A percentile compares a stretch with the other conserved stretches of the same genome.
Conservation (phyloP, 2,329 filamentous ascomycete species). For the Chrysoporthe puriensis region DNA sequence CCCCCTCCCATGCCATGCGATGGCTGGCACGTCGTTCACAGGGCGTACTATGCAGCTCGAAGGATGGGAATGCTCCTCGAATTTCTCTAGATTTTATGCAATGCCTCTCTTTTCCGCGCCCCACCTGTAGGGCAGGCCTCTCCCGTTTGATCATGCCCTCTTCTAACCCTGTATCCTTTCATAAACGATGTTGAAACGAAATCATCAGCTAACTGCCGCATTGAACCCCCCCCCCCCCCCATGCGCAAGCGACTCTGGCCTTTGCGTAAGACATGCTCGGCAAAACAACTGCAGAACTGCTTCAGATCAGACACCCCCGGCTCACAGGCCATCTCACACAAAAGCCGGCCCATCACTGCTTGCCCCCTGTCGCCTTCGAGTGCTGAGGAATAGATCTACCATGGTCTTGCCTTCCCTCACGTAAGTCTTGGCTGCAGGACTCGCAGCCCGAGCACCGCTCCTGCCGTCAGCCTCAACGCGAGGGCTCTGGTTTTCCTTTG, state of each 20-base stretch:
- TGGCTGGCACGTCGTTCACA: no score
- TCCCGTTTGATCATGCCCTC: not conserved
- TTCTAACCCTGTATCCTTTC: not conserved
- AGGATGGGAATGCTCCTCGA: not conserved
- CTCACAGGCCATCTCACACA: constrained; percentile 12
- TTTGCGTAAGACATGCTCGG: not conserved
- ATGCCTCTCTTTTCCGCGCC: not conserved
- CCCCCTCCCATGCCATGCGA: no score
- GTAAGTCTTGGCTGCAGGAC: not conserved
- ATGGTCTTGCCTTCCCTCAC: constrained; percentile 21
- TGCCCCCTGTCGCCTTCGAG: constrained; percentile 12
- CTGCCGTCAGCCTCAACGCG: not conserved
- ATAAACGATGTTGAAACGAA: not conserved
- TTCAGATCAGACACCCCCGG: not conserved
- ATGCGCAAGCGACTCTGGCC: not conserved
- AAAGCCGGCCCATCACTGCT: constrained; percentile 22
- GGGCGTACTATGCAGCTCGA: not conserved
- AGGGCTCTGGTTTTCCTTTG: constrained; percentile 22
- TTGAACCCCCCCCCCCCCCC: not conserved
- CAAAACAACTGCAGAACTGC: not conserved
- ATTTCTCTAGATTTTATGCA: not conserved
- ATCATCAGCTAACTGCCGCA: not conserved
- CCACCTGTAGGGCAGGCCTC: not conserved
- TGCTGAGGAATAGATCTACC: constrained; percentile 28
- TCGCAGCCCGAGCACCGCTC: not conserved